Evolutionary conservation across 495 filamentous ascomycete genomes (phyloP).

Genomic region (Cudoniella acicularis): DNA sequence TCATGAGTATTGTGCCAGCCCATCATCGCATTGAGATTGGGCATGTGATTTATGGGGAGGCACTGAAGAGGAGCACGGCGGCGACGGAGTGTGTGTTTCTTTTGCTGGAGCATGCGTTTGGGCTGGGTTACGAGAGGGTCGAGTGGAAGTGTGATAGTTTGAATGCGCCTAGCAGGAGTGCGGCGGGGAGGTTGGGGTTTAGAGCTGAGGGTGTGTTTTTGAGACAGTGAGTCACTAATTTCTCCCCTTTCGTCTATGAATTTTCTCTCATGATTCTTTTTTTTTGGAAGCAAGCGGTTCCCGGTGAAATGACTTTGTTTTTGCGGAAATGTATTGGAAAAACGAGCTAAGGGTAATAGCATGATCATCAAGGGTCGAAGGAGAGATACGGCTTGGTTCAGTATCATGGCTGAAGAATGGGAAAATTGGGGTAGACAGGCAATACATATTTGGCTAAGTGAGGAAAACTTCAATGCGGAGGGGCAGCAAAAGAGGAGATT

Average conservation of each 20-base stretch:
- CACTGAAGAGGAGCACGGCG: constrained; percentile 43
- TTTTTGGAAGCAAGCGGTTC: too few species aligned
- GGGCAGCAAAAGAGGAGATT: constrained; percentile 40
- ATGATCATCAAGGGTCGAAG: constrained; percentile 52
- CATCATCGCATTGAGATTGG: constrained; percentile 48
- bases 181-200: constrained; percentile 51
- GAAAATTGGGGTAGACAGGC: constrained; percentile 27
- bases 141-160: constrained; percentile 57
- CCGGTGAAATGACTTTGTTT: too few species aligned
- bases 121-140: constrained; percentile 48
- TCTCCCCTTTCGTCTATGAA: too few species aligned
- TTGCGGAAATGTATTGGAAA: background rate
- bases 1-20: constrained; percentile 38
- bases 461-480: constrained; percentile 43
- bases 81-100: constrained; percentile 52
- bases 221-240: constrained; percentile 41
- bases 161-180: constrained; percentile 43
- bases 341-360: background rate
- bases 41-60: constrained; percentile 40
- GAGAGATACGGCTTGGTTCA: constrained; percentile 54
- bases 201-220: constrained; percentile 50
- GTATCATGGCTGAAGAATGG: constrained; percentile 51
- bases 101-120: constrained; percentile 41
- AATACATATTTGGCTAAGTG: constrained; percentile 45
- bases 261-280: too few species aligned